A percentile compares a stretch with the other conserved stretches of the same genome.
phyloP scores from a whole-genome alignment of 371 early-diverging fungal species.

The Dentiscutata heterogama region DNA sequence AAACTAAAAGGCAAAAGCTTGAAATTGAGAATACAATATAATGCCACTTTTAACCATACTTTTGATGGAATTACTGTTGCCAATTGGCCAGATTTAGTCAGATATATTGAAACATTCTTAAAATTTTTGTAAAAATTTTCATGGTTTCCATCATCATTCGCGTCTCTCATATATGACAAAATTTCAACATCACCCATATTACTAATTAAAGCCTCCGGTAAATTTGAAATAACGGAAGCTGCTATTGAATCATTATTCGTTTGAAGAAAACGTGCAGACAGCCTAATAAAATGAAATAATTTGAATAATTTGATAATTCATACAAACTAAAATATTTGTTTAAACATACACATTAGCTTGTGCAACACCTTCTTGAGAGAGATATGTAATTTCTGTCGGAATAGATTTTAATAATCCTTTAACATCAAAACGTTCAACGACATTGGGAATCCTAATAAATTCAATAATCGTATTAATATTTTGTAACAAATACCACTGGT shows the following conservation, averaged over 20 bases:
- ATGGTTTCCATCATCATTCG: constrained; percentile 11
- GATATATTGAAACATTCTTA: constrained; percentile 2
- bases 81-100: constrained; percentile 6
- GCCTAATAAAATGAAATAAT: constrained; percentile 1
- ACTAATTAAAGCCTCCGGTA: constrained; percentile 15
- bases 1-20: too few species aligned
- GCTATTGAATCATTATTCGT: constrained; percentile 27
- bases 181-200: neutral
- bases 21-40: neutral
- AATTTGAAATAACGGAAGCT: constrained; percentile 15
- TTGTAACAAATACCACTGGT: too few species aligned
- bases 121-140: constrained; percentile 27
- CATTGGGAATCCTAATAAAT: constrained; percentile 49
- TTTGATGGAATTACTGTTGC: constrained; percentile 49
- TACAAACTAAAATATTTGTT: neutral
- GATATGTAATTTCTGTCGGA: constrained; percentile 45
- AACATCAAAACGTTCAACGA: constrained; percentile 51
- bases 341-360: constrained; percentile 26
- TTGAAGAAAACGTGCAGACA: constrained; percentile 24
- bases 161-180: constrained; percentile 30
- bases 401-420: constrained; percentile 50
- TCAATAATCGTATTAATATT: neutral
- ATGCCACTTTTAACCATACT: constrained; percentile 42
- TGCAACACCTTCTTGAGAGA: constrained; percentile 14
- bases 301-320: neutral